Conservation (phyloP, 2,329 filamentous ascomycete species). For the Cercospora beticola region DNA sequence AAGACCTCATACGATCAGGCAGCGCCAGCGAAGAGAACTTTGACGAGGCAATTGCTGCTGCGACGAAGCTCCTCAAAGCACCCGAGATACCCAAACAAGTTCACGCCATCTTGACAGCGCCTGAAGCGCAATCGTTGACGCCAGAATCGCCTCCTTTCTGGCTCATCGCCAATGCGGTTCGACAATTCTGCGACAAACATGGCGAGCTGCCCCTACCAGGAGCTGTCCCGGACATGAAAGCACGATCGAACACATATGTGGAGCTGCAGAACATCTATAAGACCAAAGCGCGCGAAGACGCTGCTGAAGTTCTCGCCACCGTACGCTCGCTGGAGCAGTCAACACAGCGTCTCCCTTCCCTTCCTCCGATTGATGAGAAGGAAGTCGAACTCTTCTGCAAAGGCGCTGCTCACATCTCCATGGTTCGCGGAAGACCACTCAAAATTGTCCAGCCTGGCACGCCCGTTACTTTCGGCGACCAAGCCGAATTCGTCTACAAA, state of each 20-base stretch:
- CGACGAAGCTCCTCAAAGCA: conserved; percentile 78
- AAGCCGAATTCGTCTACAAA: conserved; percentile 52
- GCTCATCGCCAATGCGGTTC: conserved; percentile 80
- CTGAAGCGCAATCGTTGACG: conserved; percentile 54
- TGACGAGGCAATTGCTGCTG: conserved; percentile 83
- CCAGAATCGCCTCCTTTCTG: conserved; percentile 69
- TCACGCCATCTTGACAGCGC: conserved; percentile 74
- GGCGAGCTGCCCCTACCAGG: conserved; percentile 78
- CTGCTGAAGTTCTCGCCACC: conserved; percentile 67
- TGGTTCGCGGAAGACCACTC: conserved; percentile 67
- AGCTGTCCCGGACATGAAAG: conserved; percentile 95
- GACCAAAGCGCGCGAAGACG: conserved; percentile 75
- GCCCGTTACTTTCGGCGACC: conserved; percentile 31
- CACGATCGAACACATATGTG: conserved; percentile 85
- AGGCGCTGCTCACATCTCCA: conserved; percentile 87
- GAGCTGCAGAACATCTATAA: conserved; percentile 92
- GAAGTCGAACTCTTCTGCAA: conserved; percentile 94
- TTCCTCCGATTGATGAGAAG: conserved; percentile 57
- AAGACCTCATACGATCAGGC: conserved; percentile 73
- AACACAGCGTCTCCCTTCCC: conserved; percentile 44
- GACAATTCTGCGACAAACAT: conserved; percentile 72
- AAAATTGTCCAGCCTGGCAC: conserved; percentile 48
- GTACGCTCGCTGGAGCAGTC: conserved; percentile 58
- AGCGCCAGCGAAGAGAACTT: conserved; percentile 83
- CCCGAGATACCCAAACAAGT: conserved; percentile 68